Conservation (phyloP, 1,284 basidiomycete species). For the Apiotrichum laibachii region DNA sequence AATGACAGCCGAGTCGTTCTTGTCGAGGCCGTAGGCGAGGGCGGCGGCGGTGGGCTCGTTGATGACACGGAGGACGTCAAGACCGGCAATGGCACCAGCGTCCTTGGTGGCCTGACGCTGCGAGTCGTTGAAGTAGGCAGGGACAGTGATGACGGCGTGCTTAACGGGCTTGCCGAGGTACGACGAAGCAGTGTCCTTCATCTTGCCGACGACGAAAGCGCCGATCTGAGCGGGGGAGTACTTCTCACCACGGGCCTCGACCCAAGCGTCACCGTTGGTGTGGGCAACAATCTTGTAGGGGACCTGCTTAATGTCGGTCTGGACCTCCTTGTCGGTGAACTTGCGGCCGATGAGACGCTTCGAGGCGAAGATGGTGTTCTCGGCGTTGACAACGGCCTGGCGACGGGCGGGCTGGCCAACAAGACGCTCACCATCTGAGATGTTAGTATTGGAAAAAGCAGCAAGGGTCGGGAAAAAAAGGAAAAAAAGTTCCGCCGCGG, state of each 20-base stretch:
- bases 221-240: slow-evolving; percentile 64
- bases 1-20: slow-evolving; percentile 73
- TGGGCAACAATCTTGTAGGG: slow-evolving; percentile 72
- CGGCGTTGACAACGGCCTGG: slow-evolving; percentile 94
- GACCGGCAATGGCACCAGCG: slow-evolving; percentile 89
- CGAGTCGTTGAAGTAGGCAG: slow-evolving; percentile 69
- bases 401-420: slow-evolving; percentile 96
- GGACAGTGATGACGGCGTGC: slow-evolving; percentile 83
- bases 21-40: slow-evolving; percentile 92
- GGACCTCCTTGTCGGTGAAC: slow-evolving; percentile 88
- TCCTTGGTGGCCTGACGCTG: slow-evolving; percentile 65
- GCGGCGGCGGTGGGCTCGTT: slow-evolving; percentile 98
- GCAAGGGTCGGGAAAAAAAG: background rate
- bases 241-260: slow-evolving; percentile 66
- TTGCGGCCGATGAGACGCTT: slow-evolving; percentile 95
- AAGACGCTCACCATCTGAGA: slow-evolving; percentile 71
- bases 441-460: background rate
- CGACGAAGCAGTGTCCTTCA: slow-evolving; percentile 91
- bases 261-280: slow-evolving; percentile 63
- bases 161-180: slow-evolving; percentile 91
- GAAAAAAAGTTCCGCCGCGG: background rate
- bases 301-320: slow-evolving; percentile 71
- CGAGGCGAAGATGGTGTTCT: slow-evolving; percentile 91
- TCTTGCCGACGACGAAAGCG: slow-evolving; percentile 84
- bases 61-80: slow-evolving; percentile 96